Base-by-base conservation (phyloP, 1,139 yeast species). In the Zygoascus meyerae region DNA sequence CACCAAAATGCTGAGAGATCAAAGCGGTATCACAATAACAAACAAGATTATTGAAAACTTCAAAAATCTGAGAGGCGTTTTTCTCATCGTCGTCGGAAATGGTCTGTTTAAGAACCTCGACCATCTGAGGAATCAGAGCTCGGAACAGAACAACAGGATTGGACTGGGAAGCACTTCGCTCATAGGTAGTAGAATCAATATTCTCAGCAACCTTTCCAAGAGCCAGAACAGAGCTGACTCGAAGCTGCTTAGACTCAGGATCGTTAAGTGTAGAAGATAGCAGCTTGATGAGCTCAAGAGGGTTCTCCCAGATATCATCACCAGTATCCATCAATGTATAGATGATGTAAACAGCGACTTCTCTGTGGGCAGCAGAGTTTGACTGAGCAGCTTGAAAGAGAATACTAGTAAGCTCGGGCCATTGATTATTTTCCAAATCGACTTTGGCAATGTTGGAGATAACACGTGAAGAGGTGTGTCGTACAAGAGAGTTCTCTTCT, bases 381-480 rank as follows among this genome's bases (percentile, higher is more conserved):
- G 84, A 79, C 31, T 57, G 61, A 49, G 92, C 83, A 44, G 87
- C 86, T 48, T 72, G 72, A 51, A 84, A 81, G 61, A 92, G 74
- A 47, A 78, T 72, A 38, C 87, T 85, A 55, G 90, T 75, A 56
- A 92, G 76, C 43, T 81, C 83, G 6, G 83, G 78, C 97, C 98
- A 92, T 58, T 78, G 67, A 38, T 73, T 68, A 38, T 75, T 75
- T 42, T 75, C 79, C 55, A 89, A 72, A 64, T 92, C 97, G 47
- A 73, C 67, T 55, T 80, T 81, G 40, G 89, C 95, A 61, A 92
- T 86, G 40, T 90, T 83, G 29, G 97, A 82, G 55, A 92, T 81
- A 48, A 90, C 86, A 66, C 97, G 80, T 9, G 97, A 89, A 48
- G 85, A 77, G 26, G 95, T 81, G 69, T 92, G 97, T 69, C 96